These are phyloP conservation scores for Bryoglossum gracile DNA, from an alignment of 495 filamentous ascomycete genomes.

Conservation along the genomic window DNA sequence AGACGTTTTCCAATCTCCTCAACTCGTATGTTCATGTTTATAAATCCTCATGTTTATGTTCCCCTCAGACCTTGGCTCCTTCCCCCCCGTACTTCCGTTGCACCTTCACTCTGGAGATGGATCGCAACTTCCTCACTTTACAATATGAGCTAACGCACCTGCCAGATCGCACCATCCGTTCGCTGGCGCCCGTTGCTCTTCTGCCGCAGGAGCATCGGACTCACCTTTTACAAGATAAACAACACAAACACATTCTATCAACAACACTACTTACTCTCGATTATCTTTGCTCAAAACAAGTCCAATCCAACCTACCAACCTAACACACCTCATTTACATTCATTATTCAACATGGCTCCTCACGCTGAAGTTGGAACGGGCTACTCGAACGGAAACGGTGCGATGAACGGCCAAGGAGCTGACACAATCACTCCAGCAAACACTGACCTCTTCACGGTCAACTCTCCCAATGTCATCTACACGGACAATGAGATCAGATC, in stretches of 20 bases:
- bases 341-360: too few species aligned
- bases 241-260: slow-evolving; percentile 2
- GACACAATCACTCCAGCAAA: slow-evolving; percentile 30
- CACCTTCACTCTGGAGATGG: too few species aligned
- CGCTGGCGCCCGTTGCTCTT: slow-evolving; percentile 93
- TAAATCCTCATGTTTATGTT: too few species aligned
- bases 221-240: slow-evolving; percentile 56
- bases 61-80: too few species aligned
- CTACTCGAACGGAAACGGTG: slow-evolving; percentile 63
- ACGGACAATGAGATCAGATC: slow-evolving; percentile 80
- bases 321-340: too few species aligned
- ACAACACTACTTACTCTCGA: neutral
- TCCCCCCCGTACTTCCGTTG: too few species aligned
- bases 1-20: slow-evolving; percentile 85
- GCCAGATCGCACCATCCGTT: slow-evolving; percentile 88
- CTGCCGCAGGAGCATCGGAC: slow-evolving; percentile 83
- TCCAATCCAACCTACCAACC: slow-evolving; percentile 19
- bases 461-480: slow-evolving; percentile 90
- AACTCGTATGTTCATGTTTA: slow-evolving; percentile 59
- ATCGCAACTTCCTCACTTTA: slow-evolving; percentile 1
- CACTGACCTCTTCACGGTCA: slow-evolving; percentile 69
- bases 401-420: too few species aligned
- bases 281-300: slow-evolving; percentile 18
- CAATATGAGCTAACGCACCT: slow-evolving; percentile 4
- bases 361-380: slow-evolving; percentile 74